Base-by-base conservation (phyloP, 495 filamentous ascomycete species). In the Hypoxylon fuscum region DNA sequence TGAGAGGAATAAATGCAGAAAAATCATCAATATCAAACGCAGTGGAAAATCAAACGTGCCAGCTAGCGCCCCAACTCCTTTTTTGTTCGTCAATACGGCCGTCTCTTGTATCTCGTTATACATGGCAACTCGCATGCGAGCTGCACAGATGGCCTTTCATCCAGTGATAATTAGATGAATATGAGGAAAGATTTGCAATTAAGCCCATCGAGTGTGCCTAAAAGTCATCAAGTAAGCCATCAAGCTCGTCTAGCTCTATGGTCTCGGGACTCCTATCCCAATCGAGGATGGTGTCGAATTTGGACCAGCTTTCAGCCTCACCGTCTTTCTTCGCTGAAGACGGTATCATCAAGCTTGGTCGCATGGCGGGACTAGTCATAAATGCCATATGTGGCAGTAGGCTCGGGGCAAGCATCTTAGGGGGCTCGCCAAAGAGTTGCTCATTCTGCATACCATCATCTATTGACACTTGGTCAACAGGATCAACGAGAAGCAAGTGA, bases 191-290 rank as follows among this genome's bases (percentile, higher is more conserved):
- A 44, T 37, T 14, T 11, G 50, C 37, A 49, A 55, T 54, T 18
- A 21, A 22, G n/a, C 37, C 32, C 23, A 40, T 42, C 9, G 10
- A 21, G 11, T 17, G 22, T 15, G 27, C 55, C 82, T 75, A 90
- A 60, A 87, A 90, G 34, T 82, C 85, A 51, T 86, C 82, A 72
- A 98, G 84, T 77, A 97, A 83, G 55, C 92, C 87, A 70, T 98
- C 95, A 2, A 98, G 83, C 80, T 98, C 95, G 41, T 96, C 90
- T 29, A 98, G 82, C 75, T 92, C 91, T 46, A 98, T 86, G 49
- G 85, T 91, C 75, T 98, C 95, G 0, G 92, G 93, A 73, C 88
- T 94, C 57, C 87, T 78, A 61, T 92, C 89, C 76, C 87, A 84
- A 53, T 86, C 83, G 31, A 85, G 67, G 48, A 84, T 74, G 54